Conservation (phyloP, 768 basidiomycete genomes). For the Asterophora parasitica region DNA sequence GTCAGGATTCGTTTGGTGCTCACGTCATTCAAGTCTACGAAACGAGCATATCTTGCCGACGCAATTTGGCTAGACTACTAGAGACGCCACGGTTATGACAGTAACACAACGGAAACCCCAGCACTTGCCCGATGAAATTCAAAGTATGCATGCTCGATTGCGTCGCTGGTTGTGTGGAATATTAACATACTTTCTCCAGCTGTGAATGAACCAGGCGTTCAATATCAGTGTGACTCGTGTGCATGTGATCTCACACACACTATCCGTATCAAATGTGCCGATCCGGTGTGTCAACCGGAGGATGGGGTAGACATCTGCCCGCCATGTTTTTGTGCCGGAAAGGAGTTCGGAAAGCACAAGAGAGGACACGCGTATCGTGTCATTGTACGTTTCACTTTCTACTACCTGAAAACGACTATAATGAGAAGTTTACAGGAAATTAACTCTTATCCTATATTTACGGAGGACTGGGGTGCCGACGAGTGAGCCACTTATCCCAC, state of each 20-base stretch:
- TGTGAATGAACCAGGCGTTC: slow-evolving; percentile 76
- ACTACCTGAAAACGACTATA: not conserved
- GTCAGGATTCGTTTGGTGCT: slow-evolving; percentile 4
- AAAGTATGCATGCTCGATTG: slow-evolving; percentile 38
- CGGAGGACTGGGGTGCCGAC: slow-evolving; percentile 95
- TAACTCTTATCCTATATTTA: slow-evolving; percentile 94
- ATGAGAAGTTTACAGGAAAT: slow-evolving; percentile 58
- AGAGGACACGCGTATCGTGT: slow-evolving; percentile 87
- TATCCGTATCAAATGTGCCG: slow-evolving; percentile 95
- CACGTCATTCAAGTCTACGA: not conserved
- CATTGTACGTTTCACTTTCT: slow-evolving; percentile 52
- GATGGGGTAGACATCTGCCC: slow-evolving; percentile 93
- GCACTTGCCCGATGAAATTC: slow-evolving; percentile 59
- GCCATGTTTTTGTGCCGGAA: slow-evolving; percentile 86
- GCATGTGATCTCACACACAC: slow-evolving; percentile 88
- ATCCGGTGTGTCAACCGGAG: slow-evolving; percentile 57
- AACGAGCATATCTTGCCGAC: not conserved
- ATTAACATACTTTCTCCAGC: slow-evolving; percentile 32
- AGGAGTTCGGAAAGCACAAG: slow-evolving; percentile 83
- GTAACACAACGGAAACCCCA: slow-evolving; percentile 65
- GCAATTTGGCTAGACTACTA: not conserved
- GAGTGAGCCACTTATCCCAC: slow-evolving; percentile 52
- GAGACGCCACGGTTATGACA: slow-evolving; percentile 38
- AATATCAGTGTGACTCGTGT: slow-evolving; percentile 83
- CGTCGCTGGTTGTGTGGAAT: not conserved